Base-by-base conservation (phyloP, 129 eudicot species). In the Mikania micrantha region DNA sequence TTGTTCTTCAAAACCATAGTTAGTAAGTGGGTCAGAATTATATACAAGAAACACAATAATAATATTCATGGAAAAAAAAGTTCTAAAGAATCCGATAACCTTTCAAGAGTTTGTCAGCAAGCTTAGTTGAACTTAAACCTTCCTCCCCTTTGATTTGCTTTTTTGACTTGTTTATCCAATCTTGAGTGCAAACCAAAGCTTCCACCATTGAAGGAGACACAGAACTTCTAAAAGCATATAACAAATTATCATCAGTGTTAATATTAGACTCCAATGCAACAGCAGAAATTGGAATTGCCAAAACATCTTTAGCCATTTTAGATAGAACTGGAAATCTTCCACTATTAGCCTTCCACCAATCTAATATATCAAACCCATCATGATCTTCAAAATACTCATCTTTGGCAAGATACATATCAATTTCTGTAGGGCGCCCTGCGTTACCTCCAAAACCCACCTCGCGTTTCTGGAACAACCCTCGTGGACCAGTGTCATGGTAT, bases 271-370 rank as follows among this genome's bases (percentile, higher is more conserved):
- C 72, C 32, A 29, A 17, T 20, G 48, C 8, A 34, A 50, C 16
- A 0, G 24, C 72, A 0, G 62, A 20, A 31, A 67, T 50, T 2
- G 49, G 73, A 22, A 52, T n/a, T 2, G 27, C 64, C 63, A 52
- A 22, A 38, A 68, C 73, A 68, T 52, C 73, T 28, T 52, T 68
- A 35, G 73, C 64, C 61, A 68, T 52, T 68, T 47, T 68, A 52
- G 73, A 52, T 7, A 68, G 48, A 52, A 68, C 11, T 9, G 52
- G 38, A 22, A 2, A 68, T n/a, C 36, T 53, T 7, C 9, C 10
- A 52, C 64, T 68, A 22, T 34, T 12, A 15, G 3, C 5, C 36
- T 68, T 68, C 64, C 52, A 69, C 73, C 64, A 69, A 7, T 7
- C 35, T 53, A 69, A 25, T n/a, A 50, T 2, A n/a, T 69, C 73